Conservation (phyloP, 2,329 filamentous ascomycete genomes). For the Fusarium anthophilum region DNA sequence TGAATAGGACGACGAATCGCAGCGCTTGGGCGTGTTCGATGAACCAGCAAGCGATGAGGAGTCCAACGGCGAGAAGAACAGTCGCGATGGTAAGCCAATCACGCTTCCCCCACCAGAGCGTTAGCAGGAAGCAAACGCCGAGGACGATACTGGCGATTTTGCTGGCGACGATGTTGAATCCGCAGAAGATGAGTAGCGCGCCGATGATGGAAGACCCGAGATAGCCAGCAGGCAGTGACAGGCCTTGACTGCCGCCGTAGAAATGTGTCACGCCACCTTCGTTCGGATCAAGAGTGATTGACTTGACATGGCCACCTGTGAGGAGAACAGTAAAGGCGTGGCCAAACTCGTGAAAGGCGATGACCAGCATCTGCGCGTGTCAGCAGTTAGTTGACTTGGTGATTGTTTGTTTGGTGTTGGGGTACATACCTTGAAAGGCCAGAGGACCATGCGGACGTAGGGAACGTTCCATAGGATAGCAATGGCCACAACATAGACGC, state of each 20-base stretch:
- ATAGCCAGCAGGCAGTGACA: conserved; percentile 82
- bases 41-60: conserved; percentile 82
- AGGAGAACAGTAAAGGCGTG: conserved; percentile 78
- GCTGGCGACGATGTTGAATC: conserved; percentile 82
- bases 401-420: background rate
- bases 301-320: conserved; percentile 78
- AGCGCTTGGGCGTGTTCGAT: conserved; percentile 79
- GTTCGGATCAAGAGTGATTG: conserved; percentile 78
- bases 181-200: conserved; percentile 79
- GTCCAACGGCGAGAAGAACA: conserved; percentile 73
- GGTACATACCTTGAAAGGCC: conserved; percentile 77
- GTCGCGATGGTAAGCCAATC: conserved; percentile 82
- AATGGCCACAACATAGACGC: conserved; percentile 76
- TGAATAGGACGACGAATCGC: conserved; percentile 80
- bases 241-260: conserved; percentile 73
- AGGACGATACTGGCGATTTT: conserved; percentile 81
- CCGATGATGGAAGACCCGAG: conserved; percentile 81
- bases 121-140: conserved; percentile 79
- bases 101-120: conserved; percentile 81
- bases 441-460: conserved; percentile 77
- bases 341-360: conserved; percentile 83
- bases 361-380: conserved; percentile 74
- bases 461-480: conserved; percentile 83
- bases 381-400: conserved; percentile 3
- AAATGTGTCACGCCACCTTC: conserved; percentile 84